Conservation (phyloP, 305 asterid species). For the Rubia peregrina region DNA sequence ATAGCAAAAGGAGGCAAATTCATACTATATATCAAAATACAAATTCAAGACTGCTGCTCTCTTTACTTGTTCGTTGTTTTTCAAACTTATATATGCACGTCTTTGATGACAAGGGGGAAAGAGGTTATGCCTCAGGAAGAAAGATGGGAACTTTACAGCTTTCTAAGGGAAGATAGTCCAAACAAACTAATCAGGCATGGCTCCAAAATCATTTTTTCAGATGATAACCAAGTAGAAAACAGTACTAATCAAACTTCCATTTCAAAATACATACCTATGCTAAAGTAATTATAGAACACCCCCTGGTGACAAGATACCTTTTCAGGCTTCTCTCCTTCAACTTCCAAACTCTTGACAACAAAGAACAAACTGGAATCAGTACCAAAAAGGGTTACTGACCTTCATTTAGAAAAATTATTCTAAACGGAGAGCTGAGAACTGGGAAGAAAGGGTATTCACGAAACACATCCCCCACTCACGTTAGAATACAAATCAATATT, state of each 20-base stretch:
- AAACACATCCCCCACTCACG: no score
- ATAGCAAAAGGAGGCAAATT: not conserved
- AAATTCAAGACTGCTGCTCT: not conserved
- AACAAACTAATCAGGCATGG: not conserved
- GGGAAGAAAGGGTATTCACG: not conserved
- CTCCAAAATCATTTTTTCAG: not conserved
- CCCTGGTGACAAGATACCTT: conserved; percentile 70
- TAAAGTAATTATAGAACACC: conserved; percentile 89
- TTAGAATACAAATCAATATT: not conserved
- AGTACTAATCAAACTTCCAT: not conserved
- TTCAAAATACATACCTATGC: conserved; percentile 52
- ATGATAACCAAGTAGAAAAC: not conserved
- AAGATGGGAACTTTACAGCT: not conserved
- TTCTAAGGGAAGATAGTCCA: not conserved
- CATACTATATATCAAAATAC: not conserved
- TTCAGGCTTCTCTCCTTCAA: conserved; percentile 74
- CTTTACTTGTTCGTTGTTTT: not conserved
- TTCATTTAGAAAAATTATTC: not conserved
- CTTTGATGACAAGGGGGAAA: not conserved
- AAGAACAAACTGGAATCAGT: conserved; percentile 18
- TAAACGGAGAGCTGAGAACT: not conserved
- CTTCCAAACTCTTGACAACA: conserved; percentile 58
- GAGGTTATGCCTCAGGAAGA: not conserved
- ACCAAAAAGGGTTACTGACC: not conserved
- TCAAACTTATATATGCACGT: not conserved